phyloP scores from a whole-genome alignment of 768 basidiomycete species.

The Paxillus ammoniavirescens region DNA sequence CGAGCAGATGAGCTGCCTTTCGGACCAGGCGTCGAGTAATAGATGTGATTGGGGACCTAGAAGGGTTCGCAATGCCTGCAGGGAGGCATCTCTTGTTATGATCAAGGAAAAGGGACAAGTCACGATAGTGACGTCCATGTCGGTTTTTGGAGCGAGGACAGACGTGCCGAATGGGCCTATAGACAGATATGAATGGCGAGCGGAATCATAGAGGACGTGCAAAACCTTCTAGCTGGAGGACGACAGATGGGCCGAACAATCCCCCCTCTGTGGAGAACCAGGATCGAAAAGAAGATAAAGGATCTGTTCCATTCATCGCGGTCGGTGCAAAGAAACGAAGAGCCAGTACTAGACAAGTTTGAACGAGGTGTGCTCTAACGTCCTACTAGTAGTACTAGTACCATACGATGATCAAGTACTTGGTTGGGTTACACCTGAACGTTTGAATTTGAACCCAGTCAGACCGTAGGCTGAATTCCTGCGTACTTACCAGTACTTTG shows the following conservation, averaged over 20 bases:
- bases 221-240: conserved; percentile 45
- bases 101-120: conserved; percentile 66
- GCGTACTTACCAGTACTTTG: too few relatives aligned
- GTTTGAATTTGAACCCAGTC: too few relatives aligned
- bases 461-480: too few relatives aligned
- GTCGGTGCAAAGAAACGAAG: too few relatives aligned
- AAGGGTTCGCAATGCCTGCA: conserved; percentile 41
- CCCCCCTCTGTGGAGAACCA: conserved; percentile 56
- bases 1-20: conserved; percentile 64
- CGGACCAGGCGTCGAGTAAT: conserved; percentile 45
- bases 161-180: conserved; percentile 46
- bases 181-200: conserved; percentile 7
- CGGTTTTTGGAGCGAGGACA: conserved; percentile 50
- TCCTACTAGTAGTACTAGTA: too few relatives aligned
- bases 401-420: too few relatives aligned
- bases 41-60: conserved; percentile 26
- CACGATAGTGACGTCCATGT: conserved; percentile 53
- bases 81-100: conserved; percentile 54
- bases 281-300: conserved; percentile 34
- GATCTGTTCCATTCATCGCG: background rate
- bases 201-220: background rate
- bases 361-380: too few relatives aligned
- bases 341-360: too few relatives aligned
- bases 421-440: too few relatives aligned
- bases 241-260: conserved; percentile 45